Evolutionary conservation across 2,329 filamentous ascomycete species (phyloP), one percentile per base, ranked within the genome.

Genomic region (Berkeleyomyces rouxiae): DNA sequence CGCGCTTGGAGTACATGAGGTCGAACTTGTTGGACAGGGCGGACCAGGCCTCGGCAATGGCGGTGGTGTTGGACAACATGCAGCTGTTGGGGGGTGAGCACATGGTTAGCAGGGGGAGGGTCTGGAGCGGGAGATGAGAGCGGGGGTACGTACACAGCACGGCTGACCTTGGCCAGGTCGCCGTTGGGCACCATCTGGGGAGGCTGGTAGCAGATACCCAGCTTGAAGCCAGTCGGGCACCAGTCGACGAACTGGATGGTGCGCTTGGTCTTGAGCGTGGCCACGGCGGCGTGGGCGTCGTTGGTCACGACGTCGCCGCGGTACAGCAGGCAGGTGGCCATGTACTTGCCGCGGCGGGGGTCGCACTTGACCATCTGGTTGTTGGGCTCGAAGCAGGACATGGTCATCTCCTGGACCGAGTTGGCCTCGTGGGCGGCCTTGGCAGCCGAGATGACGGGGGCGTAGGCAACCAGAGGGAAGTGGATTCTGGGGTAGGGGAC

Each of bases 111-210:
- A 40, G 47, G 57, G 23, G 59, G 11, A n/a, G 23, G 7, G 51
- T 23, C 23, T 2, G 16, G 3, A 36, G 31, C 44, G 33, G 23
- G 31, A 46, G 67, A 87, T 23, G 23, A 23, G 23, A 23, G 23
- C 23, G 23, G 23, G 23, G 23, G 23, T 23, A 23, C 87, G 79
- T 90, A 90, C 86, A 97, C 92, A 77, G 92, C 92, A 72, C 93
- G 92, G 84, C 92, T 90, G 77, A 96, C 92, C 82, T 95, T 93
- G 77, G 93, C 92, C 67, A 97, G 84, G 74, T 97, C 93, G 71
- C 92, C 92, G 78, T 96, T 95, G 72, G 90, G 93, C 64, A 97
- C 92, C 78, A 88, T 87, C 80, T 95, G 84, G 68, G 92, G 92
- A 23, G 23, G 23, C 23, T 23, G 23, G 23, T 23, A 23, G 23